Evolutionary conservation across 2,329 filamentous ascomycete genomes (phyloP), one percentile per base, ranked within the genome.

Genomic region (Xylariaceae sp.): DNA sequence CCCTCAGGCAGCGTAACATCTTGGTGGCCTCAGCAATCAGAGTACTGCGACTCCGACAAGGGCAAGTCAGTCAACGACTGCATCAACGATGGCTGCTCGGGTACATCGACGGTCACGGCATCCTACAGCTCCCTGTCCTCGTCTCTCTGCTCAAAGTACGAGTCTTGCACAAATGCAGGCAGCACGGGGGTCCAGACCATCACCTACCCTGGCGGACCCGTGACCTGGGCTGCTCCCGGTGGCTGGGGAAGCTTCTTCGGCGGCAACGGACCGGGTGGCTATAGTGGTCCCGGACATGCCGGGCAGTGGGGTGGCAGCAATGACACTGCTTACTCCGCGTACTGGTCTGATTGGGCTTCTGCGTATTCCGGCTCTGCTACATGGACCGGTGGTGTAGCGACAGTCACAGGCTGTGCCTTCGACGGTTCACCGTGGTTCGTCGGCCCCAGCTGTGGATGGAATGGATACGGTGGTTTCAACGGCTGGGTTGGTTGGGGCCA

Each of bases 361-460:
- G 63, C 63, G 19, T 62, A 60, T 45, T 47, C 51, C 32, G 57
- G 57, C 6, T 63, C 64, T 6, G 57, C 56, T 40, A 71, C 68
- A 42, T 72, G 67, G 65, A 60, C 66, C 2, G 68, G 67, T 41
- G 66, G 68, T 39, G 64, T 63, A 15, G 71, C 68, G 50, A 74
- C 71, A 19, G 67, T 74, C 3, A 73, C 70, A 1, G 71, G 71
- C 1, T 74, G 71, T 53, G 63, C 67, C 27, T 74, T 69, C 63
- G 61, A 64, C 53, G 70, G 69, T 2, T 68, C 66, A 30, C 67
- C 68, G 0, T 73, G 71, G 71, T 66, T 68, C 31, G 66, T 69
- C 35, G 70, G 70, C 1, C 65, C 65, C 6, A 61, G 62, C 27
- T 66, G 67, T 51, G 68, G 68, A 5, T 71, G 66, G 62, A 68